phyloP scores from a whole-genome alignment of 2,329 filamentous ascomycete genomes.

The Scedosporium dehoogii region DNA sequence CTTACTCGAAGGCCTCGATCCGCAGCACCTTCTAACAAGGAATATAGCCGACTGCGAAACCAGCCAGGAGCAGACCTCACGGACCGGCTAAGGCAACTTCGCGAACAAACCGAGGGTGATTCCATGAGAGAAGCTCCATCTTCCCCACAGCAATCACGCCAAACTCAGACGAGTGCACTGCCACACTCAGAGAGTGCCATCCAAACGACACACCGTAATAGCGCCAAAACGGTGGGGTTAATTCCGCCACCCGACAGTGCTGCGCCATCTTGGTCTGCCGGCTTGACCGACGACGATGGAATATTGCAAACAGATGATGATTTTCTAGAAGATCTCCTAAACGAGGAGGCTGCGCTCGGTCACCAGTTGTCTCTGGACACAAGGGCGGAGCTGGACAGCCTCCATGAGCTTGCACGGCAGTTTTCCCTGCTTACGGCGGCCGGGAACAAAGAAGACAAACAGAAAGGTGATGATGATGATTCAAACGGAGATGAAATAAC shows the following conservation, averaged over 20 bases:
- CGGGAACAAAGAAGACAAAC: constrained; percentile 1
- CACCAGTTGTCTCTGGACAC: constrained; percentile 1
- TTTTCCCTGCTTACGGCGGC: constrained; percentile 2
- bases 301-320: constrained; percentile 39
- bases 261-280: not conserved
- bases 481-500: constrained; percentile 43
- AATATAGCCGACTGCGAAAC: constrained; percentile 20
- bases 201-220: not conserved
- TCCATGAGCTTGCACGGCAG: constrained; percentile 1
- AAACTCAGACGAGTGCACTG: not conserved
- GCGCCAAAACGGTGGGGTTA: not conserved
- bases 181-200: not conserved
- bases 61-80: constrained; percentile 39
- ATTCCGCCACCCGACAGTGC: not conserved
- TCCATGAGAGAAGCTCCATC: constrained; percentile 11
- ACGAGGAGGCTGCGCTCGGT: constrained; percentile 24
- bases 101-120: constrained; percentile 25
- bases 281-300: not conserved
- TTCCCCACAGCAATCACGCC: constrained; percentile 7
- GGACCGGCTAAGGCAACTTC: constrained; percentile 40
- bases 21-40: constrained; percentile 11
- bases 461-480: constrained; percentile 22
- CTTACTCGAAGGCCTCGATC: not conserved
- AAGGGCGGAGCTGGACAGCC: constrained; percentile 3
- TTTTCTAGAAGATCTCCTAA: constrained; percentile 41